Evolutionary conservation across 2,329 filamentous ascomycete species (phyloP).

Genomic region (Colletotrichum sp.): DNA sequence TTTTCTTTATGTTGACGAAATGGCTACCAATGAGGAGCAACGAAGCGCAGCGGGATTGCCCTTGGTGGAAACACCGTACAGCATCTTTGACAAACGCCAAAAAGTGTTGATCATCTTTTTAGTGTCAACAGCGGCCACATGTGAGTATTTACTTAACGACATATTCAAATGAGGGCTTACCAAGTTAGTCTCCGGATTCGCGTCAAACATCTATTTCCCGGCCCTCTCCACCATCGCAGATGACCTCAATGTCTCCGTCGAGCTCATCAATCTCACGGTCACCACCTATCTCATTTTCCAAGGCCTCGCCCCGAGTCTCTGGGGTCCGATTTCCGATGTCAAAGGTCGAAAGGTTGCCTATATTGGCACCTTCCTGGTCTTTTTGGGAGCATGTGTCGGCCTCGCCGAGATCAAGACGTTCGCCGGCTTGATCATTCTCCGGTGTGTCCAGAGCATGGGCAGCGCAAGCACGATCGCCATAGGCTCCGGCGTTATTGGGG

Average conservation of each 20-base stretch:
- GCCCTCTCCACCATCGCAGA: conserved; percentile 48
- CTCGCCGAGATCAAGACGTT: conserved; percentile 50
- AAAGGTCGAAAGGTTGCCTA: conserved; percentile 54
- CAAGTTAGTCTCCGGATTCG: conserved; percentile 41
- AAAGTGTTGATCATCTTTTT: conserved; percentile 51
- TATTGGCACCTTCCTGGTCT: conserved; percentile 49
- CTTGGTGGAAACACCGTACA: conserved; percentile 43
- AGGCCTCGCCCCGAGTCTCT: conserved; percentile 56
- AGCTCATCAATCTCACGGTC: conserved; percentile 46
- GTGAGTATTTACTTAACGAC: conserved; percentile 30
- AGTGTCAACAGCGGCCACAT: conserved; percentile 55
- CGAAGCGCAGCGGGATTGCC: background rate
- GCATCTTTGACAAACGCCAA: conserved; percentile 55
- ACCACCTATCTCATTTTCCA: conserved; percentile 55
- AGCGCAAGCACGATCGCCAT: conserved; percentile 62
- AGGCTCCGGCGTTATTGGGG: conserved; percentile 57
- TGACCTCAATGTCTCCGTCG: conserved; percentile 43
- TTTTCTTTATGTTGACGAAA: background rate
- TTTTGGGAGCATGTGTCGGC: conserved; percentile 50
- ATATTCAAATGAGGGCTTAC: background rate
- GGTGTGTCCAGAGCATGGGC: conserved; percentile 58
- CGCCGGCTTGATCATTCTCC: conserved; percentile 50
- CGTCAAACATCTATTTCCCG: conserved; percentile 54
- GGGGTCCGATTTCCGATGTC: conserved; percentile 53
- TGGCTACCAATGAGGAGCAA: background rate